Base-by-base conservation (phyloP, 768 basidiomycete species). In the Pleurotus tuber-regium region DNA sequence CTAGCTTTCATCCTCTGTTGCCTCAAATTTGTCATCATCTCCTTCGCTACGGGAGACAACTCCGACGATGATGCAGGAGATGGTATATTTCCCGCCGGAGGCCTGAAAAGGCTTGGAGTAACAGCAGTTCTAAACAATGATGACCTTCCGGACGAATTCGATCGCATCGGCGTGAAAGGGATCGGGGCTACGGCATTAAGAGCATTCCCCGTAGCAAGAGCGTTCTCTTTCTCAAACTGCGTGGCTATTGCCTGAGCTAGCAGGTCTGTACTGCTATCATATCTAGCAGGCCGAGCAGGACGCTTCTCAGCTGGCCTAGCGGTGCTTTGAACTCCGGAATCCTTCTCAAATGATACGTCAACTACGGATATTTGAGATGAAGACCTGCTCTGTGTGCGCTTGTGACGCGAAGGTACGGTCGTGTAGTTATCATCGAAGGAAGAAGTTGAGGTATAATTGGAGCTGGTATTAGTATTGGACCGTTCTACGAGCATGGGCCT, bases 31-130 rank as follows among this genome's bases (percentile, higher is more conserved):
- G 70, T 68, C 88, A 90, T 90, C 60, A 90, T 74, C 61, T 84
- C 75, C 57, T 74, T 76, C 4, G 78, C 83, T 26, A 83, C 68
- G 11, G 86, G 86, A 16, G 88, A 90, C 43, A 91, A 69, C 55
- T 90, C 89, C 8, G 86, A 79, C 2, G 87, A 88, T 24, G 79
- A 83, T 19, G 84, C 78, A 18, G 88, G 86, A 1, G 86, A 88
- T 2, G 83, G 77, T 25, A 63, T 61, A 51, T 68, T 72, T 10
- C 69, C 68, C 24, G 64, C 62, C 4, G 78, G 77, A 8, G 74
- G 71, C 40, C 70, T 74, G 44, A 81, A 84, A 38, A 79, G 77
- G 40, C 70, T 60, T 18, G 73, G 68, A 16, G 67, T 63, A 12
- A 76, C 66, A 47, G 67, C 66, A 21, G 66, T 62, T 21, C 71